Evolutionary conservation across 2,329 filamentous ascomycete species (phyloP), one percentile per base, ranked within the genome.

Genomic region (Botrytis elliptica): DNA sequence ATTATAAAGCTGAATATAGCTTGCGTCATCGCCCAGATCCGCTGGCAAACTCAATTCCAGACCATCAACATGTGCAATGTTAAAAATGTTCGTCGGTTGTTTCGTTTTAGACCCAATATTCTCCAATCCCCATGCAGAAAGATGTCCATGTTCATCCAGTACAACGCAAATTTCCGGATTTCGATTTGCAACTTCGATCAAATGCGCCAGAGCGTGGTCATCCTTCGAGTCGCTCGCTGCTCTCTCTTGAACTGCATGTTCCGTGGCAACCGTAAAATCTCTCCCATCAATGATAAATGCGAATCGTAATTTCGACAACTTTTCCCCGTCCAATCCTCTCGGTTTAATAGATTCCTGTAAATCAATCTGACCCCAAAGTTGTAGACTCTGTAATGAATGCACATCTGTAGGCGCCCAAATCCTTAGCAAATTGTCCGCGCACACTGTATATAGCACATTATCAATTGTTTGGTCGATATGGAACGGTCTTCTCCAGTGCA

Each of bases 111-210:
- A 90, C 52, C 92, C 91, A 33, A 97, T 88, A 79, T 95, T 95
- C 81, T 98, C 95, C 73, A 99, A 84, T 0, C 94, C 95, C 93
- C 95, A 98, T 0, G 93, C 94, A 59, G 93, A 94, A 92, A 98
- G 93, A 77, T 91, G 90, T 1, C 95, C 95, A 66, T 87, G 85
- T n/a, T 91, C 90, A 82, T 98, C 94, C 66, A 97, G 85, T 14
- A 95, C 90, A 38, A 98, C 87, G 77, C 94, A 96, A 4, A 99
- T 89, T 81, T 99, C 96, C 0, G 95, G 93, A 73, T 88, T 92
- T 70, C 91, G 91, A 75, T 95, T 96, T 16, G 94, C 93, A 77
- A 98, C 88, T 77, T 94, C 92, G 62, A 97, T 92, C 8, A 98
- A 85, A 80, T 97, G 93, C 77, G 96, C 91, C 69, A 98, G 85